phyloP scores from a whole-genome alignment of 2,329 filamentous ascomycete genomes.

The Sarocladium oryzae region DNA sequence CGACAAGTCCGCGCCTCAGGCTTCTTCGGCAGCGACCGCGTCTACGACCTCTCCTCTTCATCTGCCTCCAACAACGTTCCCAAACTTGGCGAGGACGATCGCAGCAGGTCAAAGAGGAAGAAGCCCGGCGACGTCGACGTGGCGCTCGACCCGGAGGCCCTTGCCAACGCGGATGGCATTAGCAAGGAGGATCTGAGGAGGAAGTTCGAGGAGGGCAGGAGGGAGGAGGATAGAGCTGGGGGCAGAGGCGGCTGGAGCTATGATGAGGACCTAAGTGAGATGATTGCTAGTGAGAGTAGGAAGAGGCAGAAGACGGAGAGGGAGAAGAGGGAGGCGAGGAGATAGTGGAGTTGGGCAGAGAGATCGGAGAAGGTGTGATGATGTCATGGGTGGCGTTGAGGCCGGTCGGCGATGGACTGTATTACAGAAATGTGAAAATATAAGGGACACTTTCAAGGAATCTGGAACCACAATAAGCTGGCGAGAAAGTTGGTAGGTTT shows the following conservation, averaged over 20 bases:
- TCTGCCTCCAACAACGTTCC: constrained; percentile 52
- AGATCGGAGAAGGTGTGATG: too few species aligned
- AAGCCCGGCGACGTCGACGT: constrained; percentile 95
- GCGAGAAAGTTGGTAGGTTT: too few species aligned
- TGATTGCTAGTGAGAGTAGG: constrained; percentile 89
- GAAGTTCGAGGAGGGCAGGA: constrained; percentile 69
- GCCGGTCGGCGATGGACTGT: too few species aligned
- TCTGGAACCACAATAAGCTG: too few species aligned
- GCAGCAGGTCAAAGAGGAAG: constrained; percentile 64
- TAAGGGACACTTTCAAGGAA: too few species aligned
- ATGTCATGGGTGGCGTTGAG: constrained; percentile 16
- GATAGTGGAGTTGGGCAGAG: too few species aligned
- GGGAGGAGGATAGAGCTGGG: constrained; percentile 59
- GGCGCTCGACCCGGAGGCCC: constrained; percentile 76
- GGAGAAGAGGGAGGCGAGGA: constrained; percentile 62
- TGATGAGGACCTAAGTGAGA: constrained; percentile 87
- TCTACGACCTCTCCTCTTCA: constrained; percentile 70
- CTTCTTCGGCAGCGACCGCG: constrained; percentile 93
- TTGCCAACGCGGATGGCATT: constrained; percentile 69
- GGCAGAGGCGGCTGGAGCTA: constrained; percentile 66
- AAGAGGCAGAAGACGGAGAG: constrained; percentile 87
- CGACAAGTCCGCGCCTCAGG: constrained; percentile 78
- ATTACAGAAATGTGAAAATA: too few species aligned
- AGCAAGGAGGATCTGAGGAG: constrained; percentile 77
- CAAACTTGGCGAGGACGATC: constrained; percentile 63